Evolutionary conservation across 805 yeast genomes (phyloP), one percentile per base, ranked within the genome.

Genomic region (Nakazawaea ishiwadae): DNA sequence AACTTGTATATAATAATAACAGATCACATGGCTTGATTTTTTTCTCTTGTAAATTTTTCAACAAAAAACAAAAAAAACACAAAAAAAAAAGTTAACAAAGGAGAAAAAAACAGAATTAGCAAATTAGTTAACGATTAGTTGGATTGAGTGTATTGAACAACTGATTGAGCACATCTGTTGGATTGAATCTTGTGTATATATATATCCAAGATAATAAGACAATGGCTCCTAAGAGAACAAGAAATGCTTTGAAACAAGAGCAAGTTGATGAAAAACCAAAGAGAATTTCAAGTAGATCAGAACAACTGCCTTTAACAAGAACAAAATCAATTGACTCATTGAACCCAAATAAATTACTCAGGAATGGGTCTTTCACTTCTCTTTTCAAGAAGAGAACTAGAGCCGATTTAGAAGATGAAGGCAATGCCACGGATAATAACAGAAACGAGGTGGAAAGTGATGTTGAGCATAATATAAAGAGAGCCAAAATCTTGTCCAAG

Each of bases 381-480:
- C 44, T 49, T 28, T 48, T 50, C 19, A 44, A 37, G 21, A 49
- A 47, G 34, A 45, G 49, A 35, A 33, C 48, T 5, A 47, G 38
- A 30, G 36, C 37, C 3, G 46, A 43, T 19, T 14, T 19, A 12
- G 32, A 41, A 2, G 32, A 34, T 33, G 37, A 32, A 9, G 39
- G 30, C 3, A 36, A 30, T 28, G 31, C 41, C 24, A 28, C 42
- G 7, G 42, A 31, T 29, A 31, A 33, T 18, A 37, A 37, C 17
- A 15, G 41, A 19, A 45, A 43, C 6, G 28, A 33, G 4, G 27
- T 12, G 8, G 16, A 23, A 35, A 32, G 19, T 31, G 29, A 31
- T 15, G 23, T 14, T 3, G 37, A 26, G 18, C 40, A 35, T 18
- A 26, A 4, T 4, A 12, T 15, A 5, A 44, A 40, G 19, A 31